Evolutionary conservation across 83 land plant species (phyloP).

Genomic region (Diphasiastrum complanatum): DNA sequence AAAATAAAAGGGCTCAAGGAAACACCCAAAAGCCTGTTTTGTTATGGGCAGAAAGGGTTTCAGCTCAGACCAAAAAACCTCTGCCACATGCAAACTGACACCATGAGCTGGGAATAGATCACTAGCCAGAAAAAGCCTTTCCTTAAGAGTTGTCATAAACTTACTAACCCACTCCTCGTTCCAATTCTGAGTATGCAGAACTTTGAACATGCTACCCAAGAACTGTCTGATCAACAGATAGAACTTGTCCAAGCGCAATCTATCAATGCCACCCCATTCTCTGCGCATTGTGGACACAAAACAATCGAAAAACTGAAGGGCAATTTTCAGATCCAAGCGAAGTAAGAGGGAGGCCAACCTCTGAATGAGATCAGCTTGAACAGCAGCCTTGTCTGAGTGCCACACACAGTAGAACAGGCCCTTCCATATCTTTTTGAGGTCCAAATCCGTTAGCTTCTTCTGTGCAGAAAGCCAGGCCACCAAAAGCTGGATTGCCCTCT

Average conservation of each 20-base stretch:
- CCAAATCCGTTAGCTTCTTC: constrained; percentile 43
- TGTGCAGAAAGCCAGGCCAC: too few species aligned
- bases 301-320: constrained; percentile 38
- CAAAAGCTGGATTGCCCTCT: too few species aligned
- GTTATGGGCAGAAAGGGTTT: constrained; percentile 41
- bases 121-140: constrained; percentile 31
- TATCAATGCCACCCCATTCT: constrained; percentile 90
- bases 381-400: constrained; percentile 79
- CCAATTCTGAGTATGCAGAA: constrained; percentile 43
- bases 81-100: constrained; percentile 55
- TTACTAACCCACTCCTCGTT: constrained; percentile 25
- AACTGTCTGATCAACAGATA: constrained; percentile 59
- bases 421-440: constrained; percentile 79
- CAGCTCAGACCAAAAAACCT: constrained; percentile 52
- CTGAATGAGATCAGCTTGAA: constrained; percentile 51
- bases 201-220: constrained; percentile 34
- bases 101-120: constrained; percentile 50
- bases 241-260: constrained; percentile 73
- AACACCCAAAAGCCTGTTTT: constrained; percentile 26
- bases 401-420: constrained; percentile 90
- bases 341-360: constrained; percentile 47
- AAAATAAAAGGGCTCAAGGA: constrained; percentile 45
- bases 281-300: constrained; percentile 61
- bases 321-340: constrained; percentile 31
- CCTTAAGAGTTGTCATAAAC: constrained; percentile 40